Conservation (phyloP, 331 rosid genomes). For the Malus hybrid region DNA sequence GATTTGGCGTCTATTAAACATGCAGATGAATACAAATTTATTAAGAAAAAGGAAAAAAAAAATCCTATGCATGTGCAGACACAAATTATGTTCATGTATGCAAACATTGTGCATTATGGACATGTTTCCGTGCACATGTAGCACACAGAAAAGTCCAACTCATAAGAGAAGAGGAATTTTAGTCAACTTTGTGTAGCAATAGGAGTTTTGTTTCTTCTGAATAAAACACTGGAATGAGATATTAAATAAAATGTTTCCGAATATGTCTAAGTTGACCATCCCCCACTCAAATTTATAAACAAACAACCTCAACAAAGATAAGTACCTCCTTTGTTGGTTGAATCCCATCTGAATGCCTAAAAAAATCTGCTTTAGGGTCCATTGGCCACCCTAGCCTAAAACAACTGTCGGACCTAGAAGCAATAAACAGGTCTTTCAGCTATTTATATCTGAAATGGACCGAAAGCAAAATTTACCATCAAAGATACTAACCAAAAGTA, state of each 20-base stretch:
- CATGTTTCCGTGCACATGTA: neutral
- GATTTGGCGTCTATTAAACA: constrained; percentile 49
- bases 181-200: neutral
- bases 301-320: constrained; percentile 9
- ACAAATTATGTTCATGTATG: neutral
- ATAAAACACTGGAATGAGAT: neutral
- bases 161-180: neutral
- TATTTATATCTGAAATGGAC: neutral
- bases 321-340: constrained; percentile 32
- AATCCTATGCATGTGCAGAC: neutral
- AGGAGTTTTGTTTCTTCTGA: neutral
- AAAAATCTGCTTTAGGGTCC: constrained; percentile 60
- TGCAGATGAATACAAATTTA: constrained; percentile 19
- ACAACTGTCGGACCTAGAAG: constrained; percentile 73
- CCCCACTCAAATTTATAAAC: neutral
- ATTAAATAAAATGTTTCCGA: neutral
- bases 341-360: constrained; percentile 30
- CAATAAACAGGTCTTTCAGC: constrained; percentile 12
- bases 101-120: neutral
- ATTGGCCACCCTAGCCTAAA: constrained; percentile 80
- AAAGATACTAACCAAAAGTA: constrained; percentile 70
- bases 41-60: neutral
- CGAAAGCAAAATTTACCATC: neutral
- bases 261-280: neutral
- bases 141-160: neutral